Conservation (phyloP, 352 stramenopile genomes). For the Blastocystis sp. region DNA sequence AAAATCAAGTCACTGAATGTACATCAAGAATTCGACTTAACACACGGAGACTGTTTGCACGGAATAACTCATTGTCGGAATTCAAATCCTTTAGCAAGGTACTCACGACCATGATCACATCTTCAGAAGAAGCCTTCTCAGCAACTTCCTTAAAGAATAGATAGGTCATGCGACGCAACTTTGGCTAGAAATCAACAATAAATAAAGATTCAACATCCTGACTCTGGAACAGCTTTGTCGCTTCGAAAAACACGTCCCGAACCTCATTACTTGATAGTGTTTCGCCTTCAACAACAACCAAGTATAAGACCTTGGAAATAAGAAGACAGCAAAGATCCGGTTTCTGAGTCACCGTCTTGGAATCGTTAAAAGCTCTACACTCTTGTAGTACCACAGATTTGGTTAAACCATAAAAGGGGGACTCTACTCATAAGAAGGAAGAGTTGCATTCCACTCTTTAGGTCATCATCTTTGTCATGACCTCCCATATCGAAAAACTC, state of each 20-base stretch:
- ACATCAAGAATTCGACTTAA: conserved; percentile 89
- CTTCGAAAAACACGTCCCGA: conserved; percentile 96
- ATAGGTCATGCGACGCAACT: conserved; percentile 96
- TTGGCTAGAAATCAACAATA: conserved; percentile 72
- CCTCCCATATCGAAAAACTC: conserved; percentile 67
- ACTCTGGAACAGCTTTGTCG: conserved; percentile 99
- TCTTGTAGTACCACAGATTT: conserved; percentile 94
- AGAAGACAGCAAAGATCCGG: conserved; percentile 96
- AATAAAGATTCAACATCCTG: conserved; percentile 79
- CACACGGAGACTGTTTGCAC: conserved; percentile 95
- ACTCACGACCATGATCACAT: conserved; percentile 96
- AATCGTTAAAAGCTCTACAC: conserved; percentile 96
- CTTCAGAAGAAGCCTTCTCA: conserved; percentile 81
- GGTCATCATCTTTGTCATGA: conserved; percentile 66
- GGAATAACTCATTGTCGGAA: conserved; percentile 91
- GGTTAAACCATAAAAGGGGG: conserved; percentile 87
- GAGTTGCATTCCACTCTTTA: neutral
- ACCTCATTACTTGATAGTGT: conserved; percentile 90
- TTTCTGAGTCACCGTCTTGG: conserved; percentile 89
- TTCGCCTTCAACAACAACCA: conserved; percentile 90
- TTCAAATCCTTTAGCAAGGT: conserved; percentile 99
- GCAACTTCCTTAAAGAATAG: conserved; percentile 98
- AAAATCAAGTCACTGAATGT: conserved; percentile 49
- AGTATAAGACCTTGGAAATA: conserved; percentile 96
- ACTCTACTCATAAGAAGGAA: conserved; percentile 72